A percentile compares a stretch with the other conserved stretches of the same genome.
These are phyloP conservation scores for Mycena metata DNA, from an alignment of 768 basidiomycete species.

Conservation along the genomic window DNA sequence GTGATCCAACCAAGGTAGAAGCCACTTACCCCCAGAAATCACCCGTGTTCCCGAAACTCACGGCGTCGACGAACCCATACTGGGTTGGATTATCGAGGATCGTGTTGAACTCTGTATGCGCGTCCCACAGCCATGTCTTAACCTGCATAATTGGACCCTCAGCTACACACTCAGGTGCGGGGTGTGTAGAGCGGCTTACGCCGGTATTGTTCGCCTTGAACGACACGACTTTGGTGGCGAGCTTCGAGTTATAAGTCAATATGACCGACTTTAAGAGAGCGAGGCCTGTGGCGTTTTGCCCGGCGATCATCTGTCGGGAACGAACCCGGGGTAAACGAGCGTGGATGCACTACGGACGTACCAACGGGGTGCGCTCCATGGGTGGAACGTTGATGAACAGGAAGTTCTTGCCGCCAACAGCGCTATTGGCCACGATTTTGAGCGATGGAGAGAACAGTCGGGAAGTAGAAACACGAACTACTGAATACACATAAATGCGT, in stretches of 20 bases:
- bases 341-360: slow-evolving; percentile 37
- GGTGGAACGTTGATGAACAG: slow-evolving; percentile 61
- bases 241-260: slow-evolving; percentile 63
- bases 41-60: slow-evolving; percentile 53
- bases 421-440: slow-evolving; percentile 45
- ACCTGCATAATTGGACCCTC: slow-evolving; percentile 48
- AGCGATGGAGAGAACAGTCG: not conserved
- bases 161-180: too few relatives aligned
- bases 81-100: slow-evolving; percentile 62
- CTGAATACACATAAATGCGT: slow-evolving; percentile 36
- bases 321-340: not conserved
- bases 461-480: slow-evolving; percentile 44
- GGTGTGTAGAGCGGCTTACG: slow-evolving; percentile 47
- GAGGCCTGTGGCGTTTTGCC: slow-evolving; percentile 53
- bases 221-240: slow-evolving; percentile 53
- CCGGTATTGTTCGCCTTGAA: slow-evolving; percentile 62
- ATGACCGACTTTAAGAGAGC: slow-evolving; percentile 62
- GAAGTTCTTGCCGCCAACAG: slow-evolving; percentile 70
- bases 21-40: slow-evolving; percentile 68
- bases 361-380: slow-evolving; percentile 59
- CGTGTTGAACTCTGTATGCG: slow-evolving; percentile 61
- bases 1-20: not conserved
- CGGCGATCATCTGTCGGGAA: slow-evolving; percentile 59
- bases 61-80: slow-evolving; percentile 69
- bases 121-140: slow-evolving; percentile 64